Evolutionary conservation across 108 stramenopile species (phyloP).

Genomic region (Pseudonitzschia delicatissima): DNA sequence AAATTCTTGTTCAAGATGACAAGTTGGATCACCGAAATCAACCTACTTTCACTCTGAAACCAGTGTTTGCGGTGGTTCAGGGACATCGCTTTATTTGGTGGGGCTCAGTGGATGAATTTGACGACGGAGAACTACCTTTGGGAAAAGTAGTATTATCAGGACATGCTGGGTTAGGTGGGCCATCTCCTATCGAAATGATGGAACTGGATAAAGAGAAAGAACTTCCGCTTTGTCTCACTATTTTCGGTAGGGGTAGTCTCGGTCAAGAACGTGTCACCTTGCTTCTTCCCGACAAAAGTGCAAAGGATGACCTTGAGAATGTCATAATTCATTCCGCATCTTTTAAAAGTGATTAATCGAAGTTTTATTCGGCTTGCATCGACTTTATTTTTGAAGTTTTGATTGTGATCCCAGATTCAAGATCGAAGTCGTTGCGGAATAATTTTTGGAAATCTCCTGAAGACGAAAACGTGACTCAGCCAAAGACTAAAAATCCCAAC

Average conservation of each 20-base stretch:
- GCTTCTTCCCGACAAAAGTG: constrained; percentile 27
- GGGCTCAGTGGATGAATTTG: constrained; percentile 69
- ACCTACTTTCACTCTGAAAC: constrained; percentile 43
- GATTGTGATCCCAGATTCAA: neutral
- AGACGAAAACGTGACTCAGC: neutral
- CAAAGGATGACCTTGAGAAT: constrained; percentile 52
- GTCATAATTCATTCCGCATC: constrained; percentile 34
- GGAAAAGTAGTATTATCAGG: constrained; percentile 74
- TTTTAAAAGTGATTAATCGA: constrained; percentile 19
- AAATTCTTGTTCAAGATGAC: constrained; percentile 19
- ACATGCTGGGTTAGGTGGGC: constrained; percentile 77
- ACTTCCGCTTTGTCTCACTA: constrained; percentile 28
- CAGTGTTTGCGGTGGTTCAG: constrained; percentile 69
- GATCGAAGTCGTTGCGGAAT: neutral
- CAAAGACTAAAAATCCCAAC: too few species aligned
- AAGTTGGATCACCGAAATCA: neutral
- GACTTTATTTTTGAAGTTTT: neutral
- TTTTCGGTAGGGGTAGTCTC: constrained; percentile 61
- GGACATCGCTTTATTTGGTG: constrained; percentile 85
- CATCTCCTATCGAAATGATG: constrained; percentile 73
- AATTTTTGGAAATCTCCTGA: neutral
- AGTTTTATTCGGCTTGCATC: neutral
- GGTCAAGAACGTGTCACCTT: constrained; percentile 59
- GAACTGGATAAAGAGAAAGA: constrained; percentile 48
- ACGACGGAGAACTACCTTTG: constrained; percentile 65